These are phyloP conservation scores for Rhizomucor miehei DNA, from an alignment of 371 early-diverging fungal genomes.

Conservation along the genomic window DNA sequence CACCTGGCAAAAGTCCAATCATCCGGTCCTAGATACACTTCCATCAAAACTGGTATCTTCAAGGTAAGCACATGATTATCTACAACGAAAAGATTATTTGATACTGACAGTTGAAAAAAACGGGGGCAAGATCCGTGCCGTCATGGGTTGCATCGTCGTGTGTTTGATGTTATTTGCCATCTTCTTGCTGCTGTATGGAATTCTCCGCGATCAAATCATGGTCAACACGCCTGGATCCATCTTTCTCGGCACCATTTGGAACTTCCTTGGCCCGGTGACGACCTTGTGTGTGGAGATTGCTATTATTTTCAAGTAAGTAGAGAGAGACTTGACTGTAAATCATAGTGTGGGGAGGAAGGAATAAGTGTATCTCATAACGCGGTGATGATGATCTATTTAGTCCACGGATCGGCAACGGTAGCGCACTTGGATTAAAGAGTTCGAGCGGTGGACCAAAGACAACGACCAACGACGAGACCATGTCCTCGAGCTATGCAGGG, in stretches of 20 bases:
- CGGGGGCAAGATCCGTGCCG: conserved; percentile 16
- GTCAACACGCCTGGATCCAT: conserved; percentile 16
- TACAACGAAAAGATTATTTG: background rate
- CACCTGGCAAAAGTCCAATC: conserved; percentile 23
- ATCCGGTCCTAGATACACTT: conserved; percentile 16
- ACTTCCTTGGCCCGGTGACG: conserved; percentile 17
- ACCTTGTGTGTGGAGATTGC: conserved; percentile 23
- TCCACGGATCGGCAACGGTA: conserved; percentile 8
- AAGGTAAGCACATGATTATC: conserved; percentile 24
- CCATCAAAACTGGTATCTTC: conserved; percentile 27
- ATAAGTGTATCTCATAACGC: too few relatives aligned
- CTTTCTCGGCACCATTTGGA: conserved; percentile 23
- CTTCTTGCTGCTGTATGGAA: conserved; percentile 23
- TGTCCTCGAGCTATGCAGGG: conserved; percentile 5
- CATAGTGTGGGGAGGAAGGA: too few relatives aligned
- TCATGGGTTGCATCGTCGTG: conserved; percentile 16
- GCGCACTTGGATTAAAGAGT: conserved; percentile 10
- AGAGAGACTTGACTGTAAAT: too few relatives aligned
- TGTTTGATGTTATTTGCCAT: conserved; percentile 24
- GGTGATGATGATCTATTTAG: conserved; percentile 1
- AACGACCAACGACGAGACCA: conserved; percentile 7
- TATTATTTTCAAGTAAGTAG: conserved; percentile 27
- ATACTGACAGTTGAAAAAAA: background rate
- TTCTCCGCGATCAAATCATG: conserved; percentile 20
- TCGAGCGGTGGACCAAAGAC: conserved; percentile 12